These are phyloP conservation scores for Ustilago shanxiensis DNA, from an alignment of 1,284 basidiomycete species.

Conservation along the genomic window DNA sequence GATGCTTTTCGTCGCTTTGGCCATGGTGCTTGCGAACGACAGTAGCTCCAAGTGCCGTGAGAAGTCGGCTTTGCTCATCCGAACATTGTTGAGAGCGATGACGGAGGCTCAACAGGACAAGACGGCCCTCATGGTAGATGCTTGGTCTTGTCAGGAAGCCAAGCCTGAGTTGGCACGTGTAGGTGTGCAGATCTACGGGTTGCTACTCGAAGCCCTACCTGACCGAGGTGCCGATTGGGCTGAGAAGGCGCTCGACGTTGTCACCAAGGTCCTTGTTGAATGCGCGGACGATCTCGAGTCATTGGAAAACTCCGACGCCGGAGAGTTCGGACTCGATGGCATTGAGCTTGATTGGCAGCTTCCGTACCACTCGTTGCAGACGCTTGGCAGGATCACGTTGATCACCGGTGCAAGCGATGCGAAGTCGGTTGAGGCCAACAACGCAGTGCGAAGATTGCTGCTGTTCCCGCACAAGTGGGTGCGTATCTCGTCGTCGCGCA, in stretches of 20 bases:
- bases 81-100: conserved; percentile 79
- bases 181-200: conserved; percentile 75
- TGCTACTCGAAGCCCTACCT: conserved; percentile 73
- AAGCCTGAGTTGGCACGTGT: conserved; percentile 79
- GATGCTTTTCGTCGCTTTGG: conserved; percentile 89
- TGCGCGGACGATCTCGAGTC: conserved; percentile 56
- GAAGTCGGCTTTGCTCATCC: conserved; percentile 86
- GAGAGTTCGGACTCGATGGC: conserved; percentile 72
- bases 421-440: conserved; percentile 11
- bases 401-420: conserved; percentile 10
- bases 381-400: conserved; percentile 27
- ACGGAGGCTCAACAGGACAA: conserved; percentile 76
- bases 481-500: conserved; percentile 82
- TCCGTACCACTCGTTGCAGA: conserved; percentile 79
- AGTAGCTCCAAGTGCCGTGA: conserved; percentile 87
- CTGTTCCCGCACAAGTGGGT: conserved; percentile 96
- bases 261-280: conserved; percentile 36
- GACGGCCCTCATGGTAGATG: conserved; percentile 80
- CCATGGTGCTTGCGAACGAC: conserved; percentile 94
- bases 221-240: conserved; percentile 30
- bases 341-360: conserved; percentile 80
- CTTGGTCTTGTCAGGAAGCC: conserved; percentile 79
- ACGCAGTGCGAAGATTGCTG: conserved; percentile 79
- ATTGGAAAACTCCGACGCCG: conserved; percentile 35
- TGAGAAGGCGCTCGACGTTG: conserved; percentile 30